Conservation (phyloP, 371 early-diverging fungal genomes). For the Blastocladiella emersonii region DNA sequence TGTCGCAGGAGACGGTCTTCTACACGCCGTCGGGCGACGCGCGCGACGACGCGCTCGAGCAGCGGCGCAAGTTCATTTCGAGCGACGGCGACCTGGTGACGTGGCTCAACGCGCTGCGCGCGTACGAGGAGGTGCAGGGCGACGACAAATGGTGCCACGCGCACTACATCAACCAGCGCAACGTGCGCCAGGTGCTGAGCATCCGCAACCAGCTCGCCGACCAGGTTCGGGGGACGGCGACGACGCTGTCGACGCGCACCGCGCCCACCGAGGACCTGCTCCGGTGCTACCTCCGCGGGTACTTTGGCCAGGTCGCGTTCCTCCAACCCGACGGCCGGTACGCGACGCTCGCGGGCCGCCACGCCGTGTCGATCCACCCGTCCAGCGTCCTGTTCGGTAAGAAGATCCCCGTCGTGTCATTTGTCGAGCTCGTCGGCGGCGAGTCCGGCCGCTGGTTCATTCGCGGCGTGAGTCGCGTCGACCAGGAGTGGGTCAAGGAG, state of each 20-base stretch:
- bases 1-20: constrained; percentile 83
- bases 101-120: constrained; percentile 62
- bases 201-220: constrained; percentile 75
- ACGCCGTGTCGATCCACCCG: constrained; percentile 76
- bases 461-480: not conserved
- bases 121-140: constrained; percentile 56
- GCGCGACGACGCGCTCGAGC: constrained; percentile 69
- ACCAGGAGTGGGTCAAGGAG: constrained; percentile 3
- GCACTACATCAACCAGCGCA: constrained; percentile 72
- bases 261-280: constrained; percentile 55
- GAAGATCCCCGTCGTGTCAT: constrained; percentile 22
- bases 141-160: constrained; percentile 76
- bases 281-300: constrained; percentile 77
- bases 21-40: constrained; percentile 62
- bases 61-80: constrained; percentile 54
- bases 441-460: constrained; percentile 1
- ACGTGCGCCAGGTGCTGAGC: constrained; percentile 70
- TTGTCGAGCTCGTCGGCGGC: constrained; percentile 22
- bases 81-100: constrained; percentile 87
- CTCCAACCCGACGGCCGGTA: constrained; percentile 80
- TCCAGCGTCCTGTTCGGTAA: constrained; percentile 67
- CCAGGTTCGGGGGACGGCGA: constrained; percentile 47
- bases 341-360: constrained; percentile 55
- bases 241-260: constrained; percentile 20
- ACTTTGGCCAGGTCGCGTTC: constrained; percentile 75